A percentile compares a stretch with the other conserved stretches of the same genome.
phyloP scores from a whole-genome alignment of 2,329 filamentous ascomycete genomes.

The Gaeumannomyces sp. region DNA sequence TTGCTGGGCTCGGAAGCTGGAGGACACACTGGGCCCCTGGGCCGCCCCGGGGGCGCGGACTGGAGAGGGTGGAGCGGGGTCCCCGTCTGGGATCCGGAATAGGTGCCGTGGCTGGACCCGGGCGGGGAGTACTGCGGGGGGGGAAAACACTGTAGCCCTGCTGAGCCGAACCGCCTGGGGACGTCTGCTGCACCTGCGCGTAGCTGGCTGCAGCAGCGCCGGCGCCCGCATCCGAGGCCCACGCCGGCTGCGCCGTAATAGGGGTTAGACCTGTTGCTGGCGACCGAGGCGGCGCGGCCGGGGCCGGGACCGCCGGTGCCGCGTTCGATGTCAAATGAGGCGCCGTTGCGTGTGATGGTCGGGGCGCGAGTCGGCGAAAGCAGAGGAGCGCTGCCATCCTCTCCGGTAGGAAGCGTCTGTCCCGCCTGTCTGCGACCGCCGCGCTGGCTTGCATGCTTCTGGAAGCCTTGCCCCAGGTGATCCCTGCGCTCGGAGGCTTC shows the following conservation, averaged over 20 bases:
- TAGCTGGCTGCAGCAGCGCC: not conserved
- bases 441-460: constrained; percentile 38
- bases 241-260: constrained; percentile 4
- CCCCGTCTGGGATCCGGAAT: constrained; percentile 1
- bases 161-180: not conserved
- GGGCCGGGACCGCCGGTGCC: not conserved
- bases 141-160: constrained; percentile 10
- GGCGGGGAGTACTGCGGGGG: constrained; percentile 5
- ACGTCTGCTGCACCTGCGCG: not conserved
- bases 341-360: not conserved
- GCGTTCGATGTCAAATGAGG: not conserved
- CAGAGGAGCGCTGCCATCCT: constrained; percentile 16
- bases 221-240: no score
- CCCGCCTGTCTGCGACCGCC: constrained; percentile 42
- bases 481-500: constrained; percentile 29
- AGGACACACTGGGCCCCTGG: constrained; percentile 4
- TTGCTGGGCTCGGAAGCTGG: constrained; percentile 4
- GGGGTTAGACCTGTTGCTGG: constrained; percentile 1
- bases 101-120: constrained; percentile 6
- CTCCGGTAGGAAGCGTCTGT: constrained; percentile 33
- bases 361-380: not conserved
- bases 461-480: constrained; percentile 23
- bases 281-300: constrained; percentile 3
- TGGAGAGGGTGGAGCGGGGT: not conserved
- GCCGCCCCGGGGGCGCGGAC: not conserved